Evolutionary conservation across 176 grass and related monocot species (phyloP), one percentile per base, ranked within the genome.

Genomic region (Phragmites australis): DNA sequence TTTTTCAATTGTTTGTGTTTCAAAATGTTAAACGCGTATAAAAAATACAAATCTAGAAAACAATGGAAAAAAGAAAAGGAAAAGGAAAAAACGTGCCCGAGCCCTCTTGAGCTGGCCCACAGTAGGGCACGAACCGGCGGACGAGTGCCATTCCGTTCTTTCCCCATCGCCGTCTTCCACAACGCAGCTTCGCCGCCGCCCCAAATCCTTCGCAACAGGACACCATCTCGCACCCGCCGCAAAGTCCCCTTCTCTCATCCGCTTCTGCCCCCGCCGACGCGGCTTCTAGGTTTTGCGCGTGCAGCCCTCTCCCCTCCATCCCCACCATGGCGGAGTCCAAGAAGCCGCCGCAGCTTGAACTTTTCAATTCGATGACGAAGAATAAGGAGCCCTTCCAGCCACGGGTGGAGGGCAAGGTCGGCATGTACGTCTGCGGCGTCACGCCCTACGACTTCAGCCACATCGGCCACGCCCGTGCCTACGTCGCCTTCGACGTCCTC

Each of bases 361-460:
- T 90, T 0, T 86, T 81, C 29, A 76, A 86, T 39, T 58, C 78
- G 27, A 25, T 34, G 65, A 82, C 78, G 12, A 85, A 78, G 65
- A 60, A 15, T 55, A 59, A 81, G 78, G 83, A 86, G 72, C 54
- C 69, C 6, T 86, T 90, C 83, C 53, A 64, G 63, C 83, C 88
- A 43, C 77, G 57, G 21, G 66, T 82, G 27, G 72, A 86, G 43
- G 88, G 88, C 22, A 81, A 82, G 56, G 88, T 90, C 2, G 34
- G 44, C 34, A 86, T 90, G 83, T 90, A 90, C 78, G 88, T 90
- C 34, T 90, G 88, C 45, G 88, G 88, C 39, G 55, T 90, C 62
- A 90, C 88, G 18, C 78, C 83, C 64, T 82, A 90, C 65, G 88
- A 86, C 45, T 81, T 65, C 22, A 81, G 78, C 78, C 85, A 86